Conservation (phyloP, 192 early-diverging fungal genomes). For the Radiomyces spectabilis region DNA sequence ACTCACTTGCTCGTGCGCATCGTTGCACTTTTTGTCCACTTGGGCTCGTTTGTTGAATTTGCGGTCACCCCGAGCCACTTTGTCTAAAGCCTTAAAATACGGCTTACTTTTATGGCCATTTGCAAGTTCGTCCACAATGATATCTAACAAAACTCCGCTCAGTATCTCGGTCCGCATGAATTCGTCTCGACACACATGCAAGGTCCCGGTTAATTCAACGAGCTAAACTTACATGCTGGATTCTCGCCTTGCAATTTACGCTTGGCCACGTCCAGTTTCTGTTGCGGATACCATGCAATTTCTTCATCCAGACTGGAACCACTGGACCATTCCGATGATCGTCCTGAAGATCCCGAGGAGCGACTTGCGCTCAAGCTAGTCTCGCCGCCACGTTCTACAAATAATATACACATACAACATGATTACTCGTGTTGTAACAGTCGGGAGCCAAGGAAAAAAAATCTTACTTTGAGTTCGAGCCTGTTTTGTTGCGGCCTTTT, state of each 20-base stretch:
- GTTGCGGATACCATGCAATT: slow-evolving; percentile 63
- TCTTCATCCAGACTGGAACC: too few species aligned
- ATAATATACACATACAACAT: too few species aligned
- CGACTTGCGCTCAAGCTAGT: too few species aligned
- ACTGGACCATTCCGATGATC: too few species aligned
- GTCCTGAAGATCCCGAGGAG: too few species aligned
- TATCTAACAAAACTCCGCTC: slow-evolving; percentile 29
- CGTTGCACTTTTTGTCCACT: slow-evolving; percentile 34
- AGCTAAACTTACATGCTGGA: slow-evolving; percentile 49
- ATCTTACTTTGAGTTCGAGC: slow-evolving; percentile 52
- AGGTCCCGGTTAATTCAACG: too few species aligned
- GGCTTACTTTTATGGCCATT: slow-evolving; percentile 53
- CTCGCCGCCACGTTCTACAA: too few species aligned
- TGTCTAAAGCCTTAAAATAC: slow-evolving; percentile 38
- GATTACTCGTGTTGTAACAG: too few species aligned
- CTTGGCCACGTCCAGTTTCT: slow-evolving; percentile 66
- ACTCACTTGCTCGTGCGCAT: slow-evolving; percentile 58
- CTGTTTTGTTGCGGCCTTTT: slow-evolving; percentile 56
- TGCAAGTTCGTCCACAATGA: slow-evolving; percentile 47
- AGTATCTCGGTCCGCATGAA: too few species aligned
- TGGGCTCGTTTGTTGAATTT: slow-evolving; percentile 35
- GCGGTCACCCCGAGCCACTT: slow-evolving; percentile 42
- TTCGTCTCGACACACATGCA: too few species aligned
- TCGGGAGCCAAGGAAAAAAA: too few species aligned
- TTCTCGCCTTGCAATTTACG: slow-evolving; percentile 66